Evolutionary conservation across 2,329 filamentous ascomycete genomes (phyloP).

Genomic region (Orbilia javanica): DNA sequence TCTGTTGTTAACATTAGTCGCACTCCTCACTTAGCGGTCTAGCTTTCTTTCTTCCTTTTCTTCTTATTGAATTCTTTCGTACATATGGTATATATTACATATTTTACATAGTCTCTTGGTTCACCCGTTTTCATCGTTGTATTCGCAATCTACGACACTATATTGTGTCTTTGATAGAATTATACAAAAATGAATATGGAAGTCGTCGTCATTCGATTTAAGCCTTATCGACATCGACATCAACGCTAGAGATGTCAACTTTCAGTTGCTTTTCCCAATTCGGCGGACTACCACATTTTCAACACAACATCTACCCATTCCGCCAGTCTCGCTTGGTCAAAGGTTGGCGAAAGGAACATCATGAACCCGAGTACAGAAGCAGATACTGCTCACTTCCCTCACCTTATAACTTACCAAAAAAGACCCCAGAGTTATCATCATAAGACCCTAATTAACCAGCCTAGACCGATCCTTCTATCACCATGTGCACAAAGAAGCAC

Average conservation of each 20-base stretch:
- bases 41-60: too few relatives aligned
- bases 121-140: background rate
- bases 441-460: background rate
- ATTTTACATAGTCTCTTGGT: background rate
- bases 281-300: conserved; percentile 24
- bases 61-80: too few relatives aligned
- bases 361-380: too few relatives aligned
- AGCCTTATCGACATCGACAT: background rate
- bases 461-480: background rate
- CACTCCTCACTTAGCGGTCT: conserved; percentile 28
- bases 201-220: background rate
- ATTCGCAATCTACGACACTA: background rate
- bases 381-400: too few relatives aligned
- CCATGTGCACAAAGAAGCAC: background rate
- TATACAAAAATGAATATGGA: background rate
- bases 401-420: too few relatives aligned
- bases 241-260: background rate
- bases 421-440: too few relatives aligned
- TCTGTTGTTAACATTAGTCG: background rate
- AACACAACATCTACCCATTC: conserved; percentile 37
- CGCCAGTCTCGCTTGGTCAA: too few relatives aligned
- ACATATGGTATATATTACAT: background rate
- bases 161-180: background rate
- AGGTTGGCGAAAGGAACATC: too few relatives aligned
- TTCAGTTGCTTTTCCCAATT: background rate